Conservation (phyloP, 2,329 filamentous ascomycete species). For the Trichoderma sp. region DNA sequence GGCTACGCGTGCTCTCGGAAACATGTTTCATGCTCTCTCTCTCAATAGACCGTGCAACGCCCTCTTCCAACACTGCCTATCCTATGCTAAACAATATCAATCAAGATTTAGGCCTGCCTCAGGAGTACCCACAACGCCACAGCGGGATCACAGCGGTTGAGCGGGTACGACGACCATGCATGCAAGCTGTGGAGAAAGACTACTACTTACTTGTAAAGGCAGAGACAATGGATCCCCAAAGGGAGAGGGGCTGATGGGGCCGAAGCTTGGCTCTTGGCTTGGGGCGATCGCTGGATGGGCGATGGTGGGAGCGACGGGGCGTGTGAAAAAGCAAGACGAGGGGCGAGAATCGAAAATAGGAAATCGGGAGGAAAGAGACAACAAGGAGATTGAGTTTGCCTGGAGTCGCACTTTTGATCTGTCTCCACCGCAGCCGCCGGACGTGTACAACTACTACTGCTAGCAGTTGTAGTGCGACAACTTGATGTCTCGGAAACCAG, state of each 20-base stretch:
- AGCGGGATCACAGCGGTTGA: constrained; percentile 19
- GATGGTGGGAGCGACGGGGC: constrained; percentile 29
- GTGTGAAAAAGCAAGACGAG: constrained; percentile 12
- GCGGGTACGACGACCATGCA: constrained; percentile 23
- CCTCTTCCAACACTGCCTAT: background rate
- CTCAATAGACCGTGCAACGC: background rate
- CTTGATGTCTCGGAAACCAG: constrained; percentile 4
- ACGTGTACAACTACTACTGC: background rate
- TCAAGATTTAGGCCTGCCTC: background rate
- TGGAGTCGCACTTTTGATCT: background rate
- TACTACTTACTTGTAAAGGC: background rate
- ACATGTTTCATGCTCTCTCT: background rate
- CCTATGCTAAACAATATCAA: background rate
- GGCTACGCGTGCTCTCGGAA: background rate
- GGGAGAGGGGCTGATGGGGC: constrained; percentile 19
- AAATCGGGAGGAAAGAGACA: constrained; percentile 5
- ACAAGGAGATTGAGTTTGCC: constrained; percentile 6
- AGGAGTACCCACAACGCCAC: constrained; percentile 4
- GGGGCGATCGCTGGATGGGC: constrained; percentile 16
- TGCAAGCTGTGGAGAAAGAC: constrained; percentile 3
- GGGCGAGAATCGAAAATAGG: constrained; percentile 5
- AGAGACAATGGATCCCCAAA: constrained; percentile 18
- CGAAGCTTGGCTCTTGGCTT: constrained; percentile 28
- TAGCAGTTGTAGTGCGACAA: background rate
- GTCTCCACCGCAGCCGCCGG: background rate